These are phyloP conservation scores for Aspergillus flavus DNA, from an alignment of 2,329 filamentous ascomycete species.

Conservation along the genomic window DNA sequence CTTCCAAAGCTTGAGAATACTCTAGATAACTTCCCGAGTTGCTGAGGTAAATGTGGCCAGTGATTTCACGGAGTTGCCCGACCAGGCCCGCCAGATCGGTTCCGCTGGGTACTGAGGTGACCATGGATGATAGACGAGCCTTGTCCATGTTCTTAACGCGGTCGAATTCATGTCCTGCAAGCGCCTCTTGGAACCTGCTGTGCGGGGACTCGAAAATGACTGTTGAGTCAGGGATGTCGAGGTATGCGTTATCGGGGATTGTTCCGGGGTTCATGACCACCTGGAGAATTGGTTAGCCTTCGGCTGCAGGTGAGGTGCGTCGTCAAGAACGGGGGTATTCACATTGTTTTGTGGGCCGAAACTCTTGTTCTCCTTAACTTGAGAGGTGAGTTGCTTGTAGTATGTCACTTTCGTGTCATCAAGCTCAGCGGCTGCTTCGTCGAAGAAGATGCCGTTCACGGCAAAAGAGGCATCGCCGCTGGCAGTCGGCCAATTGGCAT, in stretches of 20 bases:
- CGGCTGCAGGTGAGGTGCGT: neutral
- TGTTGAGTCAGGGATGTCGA: conserved; percentile 10
- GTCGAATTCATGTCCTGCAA: conserved; percentile 1
- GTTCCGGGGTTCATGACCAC: conserved; percentile 18
- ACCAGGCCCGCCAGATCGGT: conserved; percentile 7
- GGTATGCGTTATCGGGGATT: conserved; percentile 14
- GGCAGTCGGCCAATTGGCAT: conserved; percentile 12
- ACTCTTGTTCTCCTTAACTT: conserved; percentile 6
- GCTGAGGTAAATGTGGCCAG: conserved; percentile 15
- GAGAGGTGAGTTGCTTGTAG: conserved; percentile 4
- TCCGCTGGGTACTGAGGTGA: conserved; percentile 8
- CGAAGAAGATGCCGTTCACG: conserved; percentile 17
- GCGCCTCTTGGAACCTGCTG: conserved; percentile 5
- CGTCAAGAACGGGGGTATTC: neutral
- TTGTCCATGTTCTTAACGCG: neutral
- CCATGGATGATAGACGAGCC: conserved; percentile 12
- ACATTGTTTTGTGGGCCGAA: conserved; percentile 14
- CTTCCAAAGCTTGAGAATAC: conserved; percentile 6
- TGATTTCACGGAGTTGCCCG: conserved; percentile 7
- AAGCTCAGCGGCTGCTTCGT: conserved; percentile 12
- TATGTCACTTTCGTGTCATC: conserved; percentile 1
- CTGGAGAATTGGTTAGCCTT: conserved; percentile 1
- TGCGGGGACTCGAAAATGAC: conserved; percentile 20
- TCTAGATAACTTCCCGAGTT: conserved; percentile 8
- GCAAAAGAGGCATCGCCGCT: conserved; percentile 12